These are phyloP conservation scores for Cenococcum geophilum DNA, from an alignment of 495 filamentous ascomycete species.

Conservation along the genomic window DNA sequence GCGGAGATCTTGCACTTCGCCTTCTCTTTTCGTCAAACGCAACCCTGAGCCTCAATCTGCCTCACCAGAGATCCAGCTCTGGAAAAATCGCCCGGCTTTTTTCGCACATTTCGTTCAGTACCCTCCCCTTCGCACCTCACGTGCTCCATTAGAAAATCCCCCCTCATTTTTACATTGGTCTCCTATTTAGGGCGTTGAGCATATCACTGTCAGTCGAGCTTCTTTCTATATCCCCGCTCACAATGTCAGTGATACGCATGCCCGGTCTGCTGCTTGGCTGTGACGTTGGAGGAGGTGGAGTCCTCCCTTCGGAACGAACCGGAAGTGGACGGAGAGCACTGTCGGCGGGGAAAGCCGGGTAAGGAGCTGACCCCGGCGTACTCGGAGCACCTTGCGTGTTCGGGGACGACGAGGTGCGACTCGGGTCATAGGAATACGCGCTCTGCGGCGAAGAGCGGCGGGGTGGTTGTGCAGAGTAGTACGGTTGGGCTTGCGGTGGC, in stretches of 20 bases:
- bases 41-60: background rate
- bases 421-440: constrained; percentile 34
- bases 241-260: constrained; percentile 34
- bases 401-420: constrained; percentile 37
- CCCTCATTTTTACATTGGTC: constrained; percentile 10
- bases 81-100: background rate
- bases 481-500: constrained; percentile 29
- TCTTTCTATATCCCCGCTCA: constrained; percentile 22
- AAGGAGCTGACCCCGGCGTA: constrained; percentile 25
- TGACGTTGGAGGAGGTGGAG: constrained; percentile 26
- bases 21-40: background rate
- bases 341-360: constrained; percentile 8
- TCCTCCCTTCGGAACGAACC: constrained; percentile 24
- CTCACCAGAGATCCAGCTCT: constrained; percentile 7
- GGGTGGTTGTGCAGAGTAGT: constrained; percentile 31
- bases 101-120: no score
- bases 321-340: constrained; percentile 18
- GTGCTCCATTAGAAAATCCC: background rate
- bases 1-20: background rate
- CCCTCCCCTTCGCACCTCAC: background rate
- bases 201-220: constrained; percentile 33
- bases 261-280: constrained; percentile 9
- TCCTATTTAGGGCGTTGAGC: constrained; percentile 32
- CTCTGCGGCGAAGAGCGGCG: constrained; percentile 35
- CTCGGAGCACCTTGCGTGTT: constrained; percentile 31